Percentiles rank a stretch among this genome's conserved stretches.
Conservation (phyloP, 257 asterid species). For the Oldenlandia corymbosa region DNA sequence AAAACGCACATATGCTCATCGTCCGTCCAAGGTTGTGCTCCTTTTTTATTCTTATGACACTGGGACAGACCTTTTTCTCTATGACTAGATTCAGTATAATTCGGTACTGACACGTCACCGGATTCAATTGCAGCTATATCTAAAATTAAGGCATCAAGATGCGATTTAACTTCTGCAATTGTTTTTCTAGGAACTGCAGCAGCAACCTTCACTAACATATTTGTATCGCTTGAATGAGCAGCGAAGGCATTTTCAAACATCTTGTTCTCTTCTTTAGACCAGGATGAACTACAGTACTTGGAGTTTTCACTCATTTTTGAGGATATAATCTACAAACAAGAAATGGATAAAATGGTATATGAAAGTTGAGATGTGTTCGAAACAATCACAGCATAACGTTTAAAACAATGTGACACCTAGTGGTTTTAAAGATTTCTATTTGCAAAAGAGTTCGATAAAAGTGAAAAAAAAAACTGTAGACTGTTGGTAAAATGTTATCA, state of each 20-base stretch:
- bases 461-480: too few species aligned
- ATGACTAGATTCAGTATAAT: constrained; percentile 13
- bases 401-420: too few species aligned
- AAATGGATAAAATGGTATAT: too few species aligned
- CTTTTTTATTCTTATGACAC: constrained; percentile 9
- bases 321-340: constrained; percentile 11
- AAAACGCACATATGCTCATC: constrained; percentile 40
- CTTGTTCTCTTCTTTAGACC: constrained; percentile 37
- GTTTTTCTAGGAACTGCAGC: constrained; percentile 37
- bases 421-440: too few species aligned
- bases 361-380: too few species aligned
- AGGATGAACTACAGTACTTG: constrained; percentile 20
- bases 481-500: too few species aligned
- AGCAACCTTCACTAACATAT: constrained; percentile 30
- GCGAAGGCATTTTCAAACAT: constrained; percentile 41
- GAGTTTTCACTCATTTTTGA: constrained; percentile 26
- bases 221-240: constrained; percentile 12
- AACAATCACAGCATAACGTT: too few species aligned
- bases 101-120: constrained; percentile 31
- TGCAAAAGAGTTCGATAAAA: too few species aligned
- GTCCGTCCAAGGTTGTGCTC: constrained; percentile 43
- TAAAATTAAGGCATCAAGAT: constrained; percentile 22
- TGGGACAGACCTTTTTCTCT: constrained; percentile 17
- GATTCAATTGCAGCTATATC: constrained; percentile 36
- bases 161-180: constrained; percentile 33